These are phyloP conservation scores for Physcia stellaris DNA, from an alignment of 495 filamentous ascomycete genomes.

Conservation along the genomic window DNA sequence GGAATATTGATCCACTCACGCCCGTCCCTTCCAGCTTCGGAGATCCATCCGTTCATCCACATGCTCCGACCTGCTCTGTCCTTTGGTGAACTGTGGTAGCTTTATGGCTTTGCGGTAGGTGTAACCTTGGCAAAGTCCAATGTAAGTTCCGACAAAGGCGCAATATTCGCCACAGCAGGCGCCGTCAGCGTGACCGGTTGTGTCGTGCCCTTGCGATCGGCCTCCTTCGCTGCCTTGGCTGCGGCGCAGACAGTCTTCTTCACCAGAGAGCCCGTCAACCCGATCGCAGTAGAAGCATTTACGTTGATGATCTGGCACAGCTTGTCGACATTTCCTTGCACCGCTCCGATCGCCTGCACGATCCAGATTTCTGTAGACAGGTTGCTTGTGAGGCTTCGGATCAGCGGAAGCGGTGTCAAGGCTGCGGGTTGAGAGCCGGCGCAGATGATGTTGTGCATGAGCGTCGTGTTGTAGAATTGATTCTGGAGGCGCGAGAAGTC, in stretches of 20 bases:
- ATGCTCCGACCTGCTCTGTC: no score
- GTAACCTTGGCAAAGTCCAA: neutral
- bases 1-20: no score
- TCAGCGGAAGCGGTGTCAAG: neutral
- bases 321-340: neutral
- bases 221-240: neutral
- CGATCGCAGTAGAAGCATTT: neutral
- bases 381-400: neutral
- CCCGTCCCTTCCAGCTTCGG: no score
- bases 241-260: neutral
- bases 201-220: neutral
- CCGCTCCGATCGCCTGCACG: neutral
- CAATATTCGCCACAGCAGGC: neutral
- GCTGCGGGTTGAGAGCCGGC: neutral
- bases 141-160: neutral
- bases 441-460: neutral
- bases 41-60: no score
- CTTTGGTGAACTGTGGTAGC: no score
- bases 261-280: neutral
- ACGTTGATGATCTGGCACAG: neutral
- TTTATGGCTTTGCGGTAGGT: neutral
- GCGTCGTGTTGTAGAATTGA: neutral
- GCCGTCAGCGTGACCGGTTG: neutral
- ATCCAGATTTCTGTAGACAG: neutral
- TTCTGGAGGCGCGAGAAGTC: neutral